Conservation (phyloP, 2,329 filamentous ascomycete genomes). For the Alternaria rosae region DNA sequence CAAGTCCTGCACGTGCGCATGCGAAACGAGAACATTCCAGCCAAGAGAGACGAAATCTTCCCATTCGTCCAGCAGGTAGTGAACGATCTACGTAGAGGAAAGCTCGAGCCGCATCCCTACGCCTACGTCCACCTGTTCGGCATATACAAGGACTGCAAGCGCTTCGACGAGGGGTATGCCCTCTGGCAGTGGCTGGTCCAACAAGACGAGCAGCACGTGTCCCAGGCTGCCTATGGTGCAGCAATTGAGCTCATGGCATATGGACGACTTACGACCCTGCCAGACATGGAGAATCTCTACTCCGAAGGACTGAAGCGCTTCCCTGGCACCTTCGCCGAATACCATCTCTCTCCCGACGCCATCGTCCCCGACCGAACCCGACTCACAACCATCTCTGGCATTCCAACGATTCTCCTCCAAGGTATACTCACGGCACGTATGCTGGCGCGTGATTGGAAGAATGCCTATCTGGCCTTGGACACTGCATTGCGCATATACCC, state of each 20-base stretch:
- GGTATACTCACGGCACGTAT: constrained; percentile 59
- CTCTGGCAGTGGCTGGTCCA: constrained; percentile 60
- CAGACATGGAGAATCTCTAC: constrained; percentile 57
- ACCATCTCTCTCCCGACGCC: constrained; percentile 57
- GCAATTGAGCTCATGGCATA: constrained; percentile 59
- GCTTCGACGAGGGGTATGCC: constrained; percentile 46
- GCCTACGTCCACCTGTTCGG: constrained; percentile 57
- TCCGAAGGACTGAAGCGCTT: constrained; percentile 55
- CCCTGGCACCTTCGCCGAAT: constrained; percentile 56
- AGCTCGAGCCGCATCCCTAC: constrained; percentile 45
- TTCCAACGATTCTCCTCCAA: constrained; percentile 55
- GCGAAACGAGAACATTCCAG: constrained; percentile 26
- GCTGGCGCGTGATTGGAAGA: constrained; percentile 54
- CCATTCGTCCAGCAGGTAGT: constrained; percentile 50
- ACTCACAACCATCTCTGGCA: constrained; percentile 39
- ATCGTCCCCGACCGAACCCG: constrained; percentile 54
- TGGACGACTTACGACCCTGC: constrained; percentile 47
- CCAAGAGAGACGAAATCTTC: constrained; percentile 18
- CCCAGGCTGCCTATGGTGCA: constrained; percentile 56
- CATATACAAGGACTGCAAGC: constrained; percentile 56
- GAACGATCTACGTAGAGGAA: constrained; percentile 48
- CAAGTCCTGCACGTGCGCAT: constrained; percentile 47
- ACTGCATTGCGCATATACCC: constrained; percentile 58
- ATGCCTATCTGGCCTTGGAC: constrained; percentile 60
- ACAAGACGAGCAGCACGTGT: constrained; percentile 53